phyloP scores from a whole-genome alignment of 345 rosid species.

The Acer negundo region DNA sequence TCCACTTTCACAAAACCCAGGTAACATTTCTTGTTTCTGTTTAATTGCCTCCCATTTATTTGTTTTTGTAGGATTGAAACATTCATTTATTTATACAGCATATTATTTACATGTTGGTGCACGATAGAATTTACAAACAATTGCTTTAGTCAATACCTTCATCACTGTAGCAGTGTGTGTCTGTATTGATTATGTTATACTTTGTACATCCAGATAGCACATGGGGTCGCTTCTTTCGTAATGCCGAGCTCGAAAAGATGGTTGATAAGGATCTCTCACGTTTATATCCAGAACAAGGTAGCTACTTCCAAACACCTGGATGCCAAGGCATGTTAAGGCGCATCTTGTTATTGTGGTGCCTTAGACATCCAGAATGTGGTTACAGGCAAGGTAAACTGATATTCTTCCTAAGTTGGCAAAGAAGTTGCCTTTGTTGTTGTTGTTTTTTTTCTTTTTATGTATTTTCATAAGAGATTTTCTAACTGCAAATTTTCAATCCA shows the following conservation, averaged over 20 bases:
- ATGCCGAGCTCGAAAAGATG: conserved; percentile 92
- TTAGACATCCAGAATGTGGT: conserved; percentile 80
- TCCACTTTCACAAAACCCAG: conserved; percentile 96
- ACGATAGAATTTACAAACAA: not conserved
- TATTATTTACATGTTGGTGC: no score
- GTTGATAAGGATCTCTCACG: conserved; percentile 93
- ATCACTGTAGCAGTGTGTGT: not conserved
- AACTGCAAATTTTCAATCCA: no score
- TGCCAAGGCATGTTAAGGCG: conserved; percentile 97
- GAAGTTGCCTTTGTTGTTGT: not conserved
- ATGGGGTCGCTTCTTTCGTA: conserved; percentile 93
- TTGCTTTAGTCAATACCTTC: not conserved
- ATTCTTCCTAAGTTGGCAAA: not conserved
- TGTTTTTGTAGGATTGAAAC: not conserved
- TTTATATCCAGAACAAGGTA: conserved; percentile 91
- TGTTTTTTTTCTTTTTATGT: not conserved
- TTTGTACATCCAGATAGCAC: conserved; percentile 68
- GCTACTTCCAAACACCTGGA: conserved; percentile 91
- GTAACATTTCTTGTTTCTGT: conserved; percentile 38
- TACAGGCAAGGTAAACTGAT: conserved; percentile 75
- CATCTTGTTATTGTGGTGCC: conserved; percentile 89
- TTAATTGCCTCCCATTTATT: not conserved
- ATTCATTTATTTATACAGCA: not conserved
- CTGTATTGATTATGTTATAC: conserved; percentile 4
- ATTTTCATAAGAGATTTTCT: not conserved